Conservation (phyloP, 495 filamentous ascomycete genomes). For the Lepidopterella palustris region DNA sequence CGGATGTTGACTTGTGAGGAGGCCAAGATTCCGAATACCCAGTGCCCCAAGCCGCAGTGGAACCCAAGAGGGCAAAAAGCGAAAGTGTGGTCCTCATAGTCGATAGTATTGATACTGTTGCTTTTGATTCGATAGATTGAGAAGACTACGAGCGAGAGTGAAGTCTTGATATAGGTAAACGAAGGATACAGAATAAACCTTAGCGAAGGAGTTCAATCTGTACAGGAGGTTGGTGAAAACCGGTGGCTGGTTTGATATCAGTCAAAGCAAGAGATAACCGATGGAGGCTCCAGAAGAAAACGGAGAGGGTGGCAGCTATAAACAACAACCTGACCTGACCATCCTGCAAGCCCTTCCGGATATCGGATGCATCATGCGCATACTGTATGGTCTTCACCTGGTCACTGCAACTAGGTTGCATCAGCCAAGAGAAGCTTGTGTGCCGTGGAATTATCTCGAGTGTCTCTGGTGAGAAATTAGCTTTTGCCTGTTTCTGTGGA, state of each 20-base stretch:
- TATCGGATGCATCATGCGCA: not conserved
- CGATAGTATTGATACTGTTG: conserved; percentile 4
- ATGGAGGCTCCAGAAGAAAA: conserved; percentile 9
- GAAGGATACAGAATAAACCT: conserved; percentile 26
- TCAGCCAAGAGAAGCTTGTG: conserved; percentile 25
- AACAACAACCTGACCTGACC: conserved; percentile 1
- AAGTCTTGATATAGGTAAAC: conserved; percentile 26
- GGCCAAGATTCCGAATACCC: too few relatives aligned
- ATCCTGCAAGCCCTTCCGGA: conserved; percentile 7
- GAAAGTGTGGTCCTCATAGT: conserved; percentile 16
- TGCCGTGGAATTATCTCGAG: not conserved
- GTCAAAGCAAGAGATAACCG: conserved; percentile 6
- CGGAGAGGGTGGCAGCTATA: conserved; percentile 11
- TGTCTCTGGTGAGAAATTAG: conserved; percentile 1
- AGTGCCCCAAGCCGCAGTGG: conserved; percentile 5
- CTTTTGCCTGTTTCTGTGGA: conserved; percentile 15
- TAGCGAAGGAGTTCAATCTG: conserved; percentile 30
- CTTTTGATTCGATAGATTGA: not conserved
- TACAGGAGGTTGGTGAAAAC: conserved; percentile 18
- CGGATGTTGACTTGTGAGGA: too few relatives aligned
- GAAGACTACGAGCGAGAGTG: conserved; percentile 6
- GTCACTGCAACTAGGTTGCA: conserved; percentile 25
- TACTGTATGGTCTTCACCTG: conserved; percentile 9
- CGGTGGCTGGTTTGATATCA: conserved; percentile 12
- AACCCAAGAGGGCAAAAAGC: conserved; percentile 21